Evolutionary conservation across 441 rosid genomes (phyloP), one percentile per base, ranked within the genome.

Genomic region (Populus hybrid): DNA sequence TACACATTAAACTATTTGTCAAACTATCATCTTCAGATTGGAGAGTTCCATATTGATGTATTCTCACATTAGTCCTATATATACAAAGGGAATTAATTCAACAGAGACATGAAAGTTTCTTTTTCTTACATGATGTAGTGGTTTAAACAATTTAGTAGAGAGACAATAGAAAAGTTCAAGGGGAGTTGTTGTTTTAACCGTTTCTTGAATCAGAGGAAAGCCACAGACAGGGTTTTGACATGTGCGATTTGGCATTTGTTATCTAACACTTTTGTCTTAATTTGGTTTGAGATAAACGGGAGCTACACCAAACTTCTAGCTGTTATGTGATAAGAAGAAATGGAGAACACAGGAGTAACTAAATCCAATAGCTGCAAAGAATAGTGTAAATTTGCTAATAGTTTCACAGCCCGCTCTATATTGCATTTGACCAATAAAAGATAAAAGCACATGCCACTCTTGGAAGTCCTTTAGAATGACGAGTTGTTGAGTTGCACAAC

Each of bases 191-290:
- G 59, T 14, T 50, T 16, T 14, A 50, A 50, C n/a, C 8, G 20
- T 50, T 50, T 16, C n/a, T 16, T 5, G 59, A 16, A 50, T 50
- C 59, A 50, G 59, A 50, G n/a, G 59, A 50, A 50, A 50, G 59
- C 8, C n/a, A 50, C 59, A 14, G n/a, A 50, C 59, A 50, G 12
- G 12, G n/a, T 50, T 50, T 50, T 50, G 59, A 16, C 59, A 1
- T 14, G 59, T 14, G 20, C 1, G 59, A 50, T 50, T 50, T 50
- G 59, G 59, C 59, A 50, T 50, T 50, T 50, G 59, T 16, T 50
- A 16, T 50, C 59, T 16, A 50, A 50, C 30, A 28, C 30, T 93
- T 72, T 28, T 28, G 30, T 28, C 30, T 28, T 28, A 28, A 28
- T 28, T 28, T 28, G 30, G 3, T 28, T 28, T 28, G 30, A 28